Evolutionary conservation across 208 protist genomes (phyloP).

Genomic region (Leishmania tarentolae): DNA sequence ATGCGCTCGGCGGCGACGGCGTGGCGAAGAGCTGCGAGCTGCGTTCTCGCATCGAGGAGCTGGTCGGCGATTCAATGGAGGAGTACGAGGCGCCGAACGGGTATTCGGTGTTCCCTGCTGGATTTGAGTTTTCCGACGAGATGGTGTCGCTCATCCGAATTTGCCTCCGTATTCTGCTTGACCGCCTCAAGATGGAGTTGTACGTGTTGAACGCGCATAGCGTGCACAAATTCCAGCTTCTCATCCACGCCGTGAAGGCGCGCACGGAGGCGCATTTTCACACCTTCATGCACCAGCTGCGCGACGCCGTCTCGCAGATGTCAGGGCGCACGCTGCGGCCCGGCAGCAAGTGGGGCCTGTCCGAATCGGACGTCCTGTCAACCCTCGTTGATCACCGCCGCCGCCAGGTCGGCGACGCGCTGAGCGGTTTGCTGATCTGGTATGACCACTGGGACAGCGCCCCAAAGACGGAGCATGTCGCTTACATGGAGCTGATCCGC

Average conservation of each 20-base stretch:
- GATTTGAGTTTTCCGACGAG: slow-evolving; percentile 70
- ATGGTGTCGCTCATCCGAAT: slow-evolving; percentile 66
- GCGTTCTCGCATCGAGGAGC: slow-evolving; percentile 58
- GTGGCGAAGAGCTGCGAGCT: slow-evolving; percentile 40
- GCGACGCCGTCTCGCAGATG: slow-evolving; percentile 65
- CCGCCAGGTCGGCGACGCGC: slow-evolving; percentile 53
- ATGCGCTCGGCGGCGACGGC: slow-evolving; percentile 23
- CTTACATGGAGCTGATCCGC: slow-evolving; percentile 84
- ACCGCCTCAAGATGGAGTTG: slow-evolving; percentile 76
- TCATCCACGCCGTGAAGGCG: slow-evolving; percentile 65
- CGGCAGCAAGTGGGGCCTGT: slow-evolving; percentile 63
- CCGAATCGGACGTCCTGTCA: slow-evolving; percentile 59
- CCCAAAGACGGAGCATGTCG: slow-evolving; percentile 72
- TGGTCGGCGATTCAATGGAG: slow-evolving; percentile 45
- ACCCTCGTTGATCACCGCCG: slow-evolving; percentile 68
- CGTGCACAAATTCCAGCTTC: slow-evolving; percentile 56
- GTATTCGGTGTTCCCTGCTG: slow-evolving; percentile 61
- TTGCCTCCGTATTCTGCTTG: slow-evolving; percentile 66
- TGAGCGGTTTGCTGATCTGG: slow-evolving; percentile 78
- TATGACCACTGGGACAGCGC: slow-evolving; percentile 84
- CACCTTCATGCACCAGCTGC: slow-evolving; percentile 71
- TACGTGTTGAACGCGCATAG: slow-evolving; percentile 76
- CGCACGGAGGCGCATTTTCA: slow-evolving; percentile 70
- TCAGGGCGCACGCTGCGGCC: slow-evolving; percentile 52
- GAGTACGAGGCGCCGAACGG: slow-evolving; percentile 36